These are phyloP conservation scores for Leishmania tropica DNA, from an alignment of 208 protist species.

Conservation along the genomic window DNA sequence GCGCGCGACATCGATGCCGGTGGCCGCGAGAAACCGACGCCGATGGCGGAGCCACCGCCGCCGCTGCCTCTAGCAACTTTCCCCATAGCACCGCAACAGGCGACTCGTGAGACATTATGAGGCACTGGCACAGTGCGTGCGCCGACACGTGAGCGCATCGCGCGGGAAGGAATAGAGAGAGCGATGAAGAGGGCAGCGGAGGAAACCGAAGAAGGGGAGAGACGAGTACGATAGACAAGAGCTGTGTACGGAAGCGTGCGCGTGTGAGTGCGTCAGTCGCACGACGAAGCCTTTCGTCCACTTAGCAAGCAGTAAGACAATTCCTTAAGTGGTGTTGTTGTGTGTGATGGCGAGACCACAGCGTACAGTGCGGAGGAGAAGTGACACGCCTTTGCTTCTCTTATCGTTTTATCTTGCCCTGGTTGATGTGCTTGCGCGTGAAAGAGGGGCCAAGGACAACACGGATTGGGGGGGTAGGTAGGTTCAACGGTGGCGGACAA, in stretches of 20 bases:
- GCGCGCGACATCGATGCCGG: background rate
- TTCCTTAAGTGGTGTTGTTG: background rate
- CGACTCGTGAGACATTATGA: slow-evolving; percentile 5
- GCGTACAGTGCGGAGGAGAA: background rate
- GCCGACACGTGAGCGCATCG: no score
- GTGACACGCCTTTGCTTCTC: background rate
- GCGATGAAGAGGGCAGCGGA: background rate
- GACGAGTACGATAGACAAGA: background rate
- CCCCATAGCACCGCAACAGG: slow-evolving; percentile 29
- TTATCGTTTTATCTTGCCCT: background rate
- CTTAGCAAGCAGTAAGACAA: background rate
- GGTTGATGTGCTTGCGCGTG: background rate
- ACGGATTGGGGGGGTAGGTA: background rate
- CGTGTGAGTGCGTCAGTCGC: background rate
- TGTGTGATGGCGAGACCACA: background rate
- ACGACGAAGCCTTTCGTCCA: background rate
- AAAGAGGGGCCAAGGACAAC: background rate
- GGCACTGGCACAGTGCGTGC: background rate
- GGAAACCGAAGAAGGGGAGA: background rate
- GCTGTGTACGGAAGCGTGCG: background rate
- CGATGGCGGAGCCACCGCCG: background rate
- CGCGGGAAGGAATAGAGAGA: background rate
- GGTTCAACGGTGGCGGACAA: background rate
- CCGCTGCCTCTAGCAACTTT: slow-evolving; percentile 16
- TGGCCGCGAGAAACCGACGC: background rate